Evolutionary conservation across 371 early-diverging fungal genomes (phyloP), one percentile per base, ranked within the genome.

Genomic region (Coemansia sp.): DNA sequence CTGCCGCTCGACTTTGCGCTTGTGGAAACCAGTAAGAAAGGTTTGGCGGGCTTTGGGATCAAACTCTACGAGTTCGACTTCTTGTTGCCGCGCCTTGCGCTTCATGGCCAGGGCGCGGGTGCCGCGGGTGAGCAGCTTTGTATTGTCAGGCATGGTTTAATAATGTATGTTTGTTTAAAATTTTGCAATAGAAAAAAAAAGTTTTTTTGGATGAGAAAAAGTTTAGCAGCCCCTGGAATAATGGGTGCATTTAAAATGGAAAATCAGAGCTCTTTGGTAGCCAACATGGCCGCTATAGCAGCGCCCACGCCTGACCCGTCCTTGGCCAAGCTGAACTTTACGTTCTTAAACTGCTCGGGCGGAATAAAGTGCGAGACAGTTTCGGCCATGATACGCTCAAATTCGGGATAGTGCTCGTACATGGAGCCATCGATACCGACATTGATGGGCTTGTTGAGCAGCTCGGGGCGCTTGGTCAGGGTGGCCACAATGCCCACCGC

Each of bases 371-470:
- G 72, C 61, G 71, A 64, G 26, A 66, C 67, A 10, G 79, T 65
- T n/a, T 68, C 64, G 4, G 63, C 26, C 64, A 80, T 45, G 50
- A 69, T 68, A 21, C 63, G 29, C 37, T 63, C 65, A 60, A 79
- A 97, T 65, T 87, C 85, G 16, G 96, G 97, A 72, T 94, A 95
- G 67, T 89, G 88, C 83, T 93, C 92, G 69, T 88, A 98, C 62
- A 98, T 82, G 37, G 89, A 88, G 0, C 98, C 98, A 76, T 98
- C 97, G 55, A 96, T 90, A 61, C 94, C 97, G 61, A 97, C 85
- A 70, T 86, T 86, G 24, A 83, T 77, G 4, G 71, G 68, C 39
- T 55, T 60, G 47, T 21, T 40, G 21, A 78, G 65, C 47, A 68
- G 26, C 16, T 65, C 76, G 2, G 70, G 48, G 37, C 78, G 78